phyloP scores from a whole-genome alignment of 306 rosid species.

The Canavalia ensiformis region DNA sequence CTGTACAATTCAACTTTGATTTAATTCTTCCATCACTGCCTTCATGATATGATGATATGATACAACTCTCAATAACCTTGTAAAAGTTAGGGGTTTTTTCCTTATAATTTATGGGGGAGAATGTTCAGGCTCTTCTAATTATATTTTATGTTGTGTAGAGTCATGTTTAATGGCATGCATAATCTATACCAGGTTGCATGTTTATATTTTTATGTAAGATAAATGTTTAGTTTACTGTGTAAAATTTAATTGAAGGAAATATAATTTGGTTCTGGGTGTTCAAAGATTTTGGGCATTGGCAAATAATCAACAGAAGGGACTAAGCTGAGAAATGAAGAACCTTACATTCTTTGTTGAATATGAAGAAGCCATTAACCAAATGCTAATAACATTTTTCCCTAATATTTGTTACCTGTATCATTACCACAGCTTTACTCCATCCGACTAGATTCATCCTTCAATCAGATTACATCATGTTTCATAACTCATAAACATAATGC shows the following conservation, averaged over 20 bases:
- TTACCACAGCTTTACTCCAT: conserved; percentile 20
- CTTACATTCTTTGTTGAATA: conserved; percentile 28
- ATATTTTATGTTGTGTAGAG: not conserved
- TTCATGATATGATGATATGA: conserved; percentile 32
- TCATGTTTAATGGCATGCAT: conserved; percentile 4
- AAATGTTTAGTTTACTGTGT: conserved; percentile 12
- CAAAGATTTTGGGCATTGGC: conserved; percentile 26
- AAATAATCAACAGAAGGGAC: not conserved
- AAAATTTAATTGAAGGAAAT: conserved; percentile 16
- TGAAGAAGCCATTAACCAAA: conserved; percentile 17
- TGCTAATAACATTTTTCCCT: not conserved
- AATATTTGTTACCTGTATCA: conserved; percentile 21
- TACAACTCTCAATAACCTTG: conserved; percentile 19
- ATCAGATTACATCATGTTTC: not conserved
- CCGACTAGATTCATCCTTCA: conserved; percentile 35
- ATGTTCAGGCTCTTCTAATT: conserved; percentile 22
- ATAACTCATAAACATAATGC: conserved; percentile 4
- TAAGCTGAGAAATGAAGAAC: conserved; percentile 8
- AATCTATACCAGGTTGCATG: not conserved
- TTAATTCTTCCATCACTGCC: not conserved
- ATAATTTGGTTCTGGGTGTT: conserved; percentile 27
- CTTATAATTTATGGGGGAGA: not conserved
- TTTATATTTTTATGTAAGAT: not conserved
- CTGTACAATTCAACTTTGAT: not conserved
- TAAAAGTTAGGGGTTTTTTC: not conserved